Evolutionary conservation across 805 yeast genomes (phyloP).

Genomic region (Candida adriatica): DNA sequence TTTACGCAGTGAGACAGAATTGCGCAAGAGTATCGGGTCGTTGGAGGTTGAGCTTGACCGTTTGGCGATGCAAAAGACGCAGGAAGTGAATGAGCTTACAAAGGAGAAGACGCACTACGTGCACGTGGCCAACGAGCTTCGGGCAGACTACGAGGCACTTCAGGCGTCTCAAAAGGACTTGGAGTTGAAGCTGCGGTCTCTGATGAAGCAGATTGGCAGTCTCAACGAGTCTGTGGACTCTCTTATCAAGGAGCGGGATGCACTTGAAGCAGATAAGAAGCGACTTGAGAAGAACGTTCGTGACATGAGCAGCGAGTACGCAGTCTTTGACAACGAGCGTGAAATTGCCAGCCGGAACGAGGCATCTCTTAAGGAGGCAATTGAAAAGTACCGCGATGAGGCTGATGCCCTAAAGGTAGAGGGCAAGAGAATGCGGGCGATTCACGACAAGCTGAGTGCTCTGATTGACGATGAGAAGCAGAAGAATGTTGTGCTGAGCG

Average conservation of each 20-base stretch:
- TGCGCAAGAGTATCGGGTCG: conserved; percentile 58
- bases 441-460: conserved; percentile 21
- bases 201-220: conserved; percentile 46
- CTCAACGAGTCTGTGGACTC: conserved; percentile 56
- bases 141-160: conserved; percentile 37
- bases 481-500: conserved; percentile 48
- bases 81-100: conserved; percentile 31
- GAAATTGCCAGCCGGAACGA: conserved; percentile 16
- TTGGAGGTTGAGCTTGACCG: conserved; percentile 55
- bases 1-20: conserved; percentile 57
- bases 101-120: conserved; percentile 38
- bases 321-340: conserved; percentile 28
- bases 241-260: conserved; percentile 56
- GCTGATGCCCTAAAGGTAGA: conserved; percentile 26
- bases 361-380: conserved; percentile 13
- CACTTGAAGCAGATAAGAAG: conserved; percentile 43
- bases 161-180: conserved; percentile 38
- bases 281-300: conserved; percentile 37
- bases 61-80: conserved; percentile 32
- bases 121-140: conserved; percentile 33
- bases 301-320: conserved; percentile 34
- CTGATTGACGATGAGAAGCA: conserved; percentile 36
- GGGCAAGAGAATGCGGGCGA: conserved; percentile 18
- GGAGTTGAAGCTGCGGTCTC: conserved; percentile 35
- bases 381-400: conserved; percentile 25